Evolutionary conservation across 306 rosid species (phyloP).

Genomic region (Urtica urens): DNA sequence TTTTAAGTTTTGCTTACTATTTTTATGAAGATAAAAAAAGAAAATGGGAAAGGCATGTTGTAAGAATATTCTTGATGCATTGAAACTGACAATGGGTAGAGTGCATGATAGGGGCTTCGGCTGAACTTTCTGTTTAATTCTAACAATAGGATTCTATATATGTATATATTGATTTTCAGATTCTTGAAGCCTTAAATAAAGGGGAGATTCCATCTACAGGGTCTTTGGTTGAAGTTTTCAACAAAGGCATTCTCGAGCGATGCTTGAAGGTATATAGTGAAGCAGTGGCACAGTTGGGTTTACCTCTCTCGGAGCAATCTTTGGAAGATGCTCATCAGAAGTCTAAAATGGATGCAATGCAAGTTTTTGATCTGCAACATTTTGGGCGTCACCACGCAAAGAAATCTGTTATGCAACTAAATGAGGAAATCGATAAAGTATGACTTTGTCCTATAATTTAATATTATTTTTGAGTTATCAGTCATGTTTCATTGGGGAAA

Average conservation of each 20-base stretch:
- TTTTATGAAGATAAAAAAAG: too few species aligned
- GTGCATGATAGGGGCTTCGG: background rate
- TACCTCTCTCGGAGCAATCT: slow-evolving; percentile 56
- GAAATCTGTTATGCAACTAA: slow-evolving; percentile 65
- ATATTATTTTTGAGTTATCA: slow-evolving; percentile 5
- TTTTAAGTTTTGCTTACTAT: background rate
- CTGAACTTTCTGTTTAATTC: slow-evolving; percentile 8
- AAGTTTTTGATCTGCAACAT: slow-evolving; percentile 68
- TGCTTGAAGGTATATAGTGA: slow-evolving; percentile 64
- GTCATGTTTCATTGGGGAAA: background rate
- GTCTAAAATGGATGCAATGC: slow-evolving; percentile 39
- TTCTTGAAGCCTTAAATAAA: slow-evolving; percentile 92
- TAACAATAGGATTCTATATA: slow-evolving; percentile 5
- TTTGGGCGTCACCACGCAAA: slow-evolving; percentile 87
- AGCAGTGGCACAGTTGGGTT: slow-evolving; percentile 37
- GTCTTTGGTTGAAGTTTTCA: slow-evolving; percentile 90
- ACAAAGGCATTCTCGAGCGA: slow-evolving; percentile 82
- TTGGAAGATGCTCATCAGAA: slow-evolving; percentile 48
- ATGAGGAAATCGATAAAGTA: slow-evolving; percentile 77
- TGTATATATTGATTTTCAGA: slow-evolving; percentile 49
- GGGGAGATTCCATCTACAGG: slow-evolving; percentile 99
- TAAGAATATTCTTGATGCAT: background rate
- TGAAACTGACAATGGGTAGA: background rate
- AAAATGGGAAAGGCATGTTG: background rate
- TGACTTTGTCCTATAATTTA: slow-evolving; percentile 6